Conservation (phyloP, 164 flowering plant species). For the Malania oleifera region DNA sequence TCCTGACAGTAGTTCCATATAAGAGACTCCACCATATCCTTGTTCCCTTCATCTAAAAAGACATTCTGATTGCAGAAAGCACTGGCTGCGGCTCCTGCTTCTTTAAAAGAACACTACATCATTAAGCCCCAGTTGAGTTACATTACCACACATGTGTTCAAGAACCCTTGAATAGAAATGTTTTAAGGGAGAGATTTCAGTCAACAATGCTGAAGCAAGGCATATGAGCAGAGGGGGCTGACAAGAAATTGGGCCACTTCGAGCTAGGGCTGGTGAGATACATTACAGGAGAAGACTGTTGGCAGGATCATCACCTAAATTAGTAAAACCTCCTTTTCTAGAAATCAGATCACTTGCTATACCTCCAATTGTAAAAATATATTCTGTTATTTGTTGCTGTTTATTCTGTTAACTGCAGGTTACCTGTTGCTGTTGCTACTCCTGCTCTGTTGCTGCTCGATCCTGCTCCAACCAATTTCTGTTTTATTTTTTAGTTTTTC, state of each 20-base stretch:
- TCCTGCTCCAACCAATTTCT: too few species aligned
- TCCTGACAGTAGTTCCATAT: conserved; percentile 72
- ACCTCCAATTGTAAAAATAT: too few species aligned
- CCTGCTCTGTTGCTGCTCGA: too few species aligned
- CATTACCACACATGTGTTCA: conserved; percentile 15
- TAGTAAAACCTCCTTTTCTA: conserved; percentile 15
- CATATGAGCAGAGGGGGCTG: conserved; percentile 41
- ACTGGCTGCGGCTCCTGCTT: conserved; percentile 72
- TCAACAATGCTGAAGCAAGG: conserved; percentile 57
- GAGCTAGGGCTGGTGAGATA: conserved; percentile 58
- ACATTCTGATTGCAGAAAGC: conserved; percentile 76
- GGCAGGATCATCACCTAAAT: conserved; percentile 15
- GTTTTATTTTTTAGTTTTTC: too few species aligned
- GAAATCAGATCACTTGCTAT: conserved; percentile 44
- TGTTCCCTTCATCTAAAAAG: conserved; percentile 55
- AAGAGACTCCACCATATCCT: conserved; percentile 52
- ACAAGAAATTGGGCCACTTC: conserved; percentile 51
- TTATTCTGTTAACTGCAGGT: too few species aligned
- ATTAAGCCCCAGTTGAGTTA: conserved; percentile 9
- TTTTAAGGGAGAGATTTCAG: conserved; percentile 60
- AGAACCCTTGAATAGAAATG: conserved; percentile 35
- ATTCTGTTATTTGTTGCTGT: too few species aligned
- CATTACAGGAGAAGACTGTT: conserved; percentile 50
- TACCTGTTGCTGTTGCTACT: too few species aligned
- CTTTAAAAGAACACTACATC: conserved; percentile 63